These are phyloP conservation scores for Xanthoparmelia taractica DNA, from an alignment of 495 filamentous ascomycete genomes.

Conservation along the genomic window DNA sequence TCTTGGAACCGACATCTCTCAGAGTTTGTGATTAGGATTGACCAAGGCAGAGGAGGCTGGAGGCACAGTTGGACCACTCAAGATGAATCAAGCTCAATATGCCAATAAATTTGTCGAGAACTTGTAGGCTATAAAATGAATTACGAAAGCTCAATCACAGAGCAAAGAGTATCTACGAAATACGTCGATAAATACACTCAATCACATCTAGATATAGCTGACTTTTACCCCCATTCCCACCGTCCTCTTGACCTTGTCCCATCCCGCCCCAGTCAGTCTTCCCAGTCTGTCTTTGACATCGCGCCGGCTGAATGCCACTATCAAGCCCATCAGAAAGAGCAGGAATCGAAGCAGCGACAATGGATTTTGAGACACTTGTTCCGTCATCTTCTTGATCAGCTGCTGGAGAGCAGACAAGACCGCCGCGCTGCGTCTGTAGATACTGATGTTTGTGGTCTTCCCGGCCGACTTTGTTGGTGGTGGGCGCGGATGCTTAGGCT, in stretches of 20 bases:
- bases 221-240: constrained; percentile 97
- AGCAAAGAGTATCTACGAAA: background rate
- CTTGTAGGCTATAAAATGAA: background rate
- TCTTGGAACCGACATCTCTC: background rate
- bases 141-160: background rate
- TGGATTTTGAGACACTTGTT: constrained; percentile 62
- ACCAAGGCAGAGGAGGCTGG: background rate
- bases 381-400: constrained; percentile 53
- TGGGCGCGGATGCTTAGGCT: constrained; percentile 15
- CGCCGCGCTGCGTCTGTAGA: constrained; percentile 44
- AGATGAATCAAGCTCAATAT: background rate
- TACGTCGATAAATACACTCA: background rate
- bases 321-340: constrained; percentile 72
- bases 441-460: constrained; percentile 34
- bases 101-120: background rate
- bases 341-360: constrained; percentile 65
- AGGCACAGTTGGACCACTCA: background rate
- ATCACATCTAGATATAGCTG: constrained; percentile 65
- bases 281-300: constrained; percentile 68
- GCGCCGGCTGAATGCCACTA: constrained; percentile 66
- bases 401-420: constrained; percentile 50
- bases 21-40: background rate
- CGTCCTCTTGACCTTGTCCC: constrained; percentile 77
- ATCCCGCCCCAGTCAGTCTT: constrained; percentile 57
- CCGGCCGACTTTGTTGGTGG: constrained; percentile 29